phyloP scores from a whole-genome alignment of 257 asterid species.

The Verbena officinalis region DNA sequence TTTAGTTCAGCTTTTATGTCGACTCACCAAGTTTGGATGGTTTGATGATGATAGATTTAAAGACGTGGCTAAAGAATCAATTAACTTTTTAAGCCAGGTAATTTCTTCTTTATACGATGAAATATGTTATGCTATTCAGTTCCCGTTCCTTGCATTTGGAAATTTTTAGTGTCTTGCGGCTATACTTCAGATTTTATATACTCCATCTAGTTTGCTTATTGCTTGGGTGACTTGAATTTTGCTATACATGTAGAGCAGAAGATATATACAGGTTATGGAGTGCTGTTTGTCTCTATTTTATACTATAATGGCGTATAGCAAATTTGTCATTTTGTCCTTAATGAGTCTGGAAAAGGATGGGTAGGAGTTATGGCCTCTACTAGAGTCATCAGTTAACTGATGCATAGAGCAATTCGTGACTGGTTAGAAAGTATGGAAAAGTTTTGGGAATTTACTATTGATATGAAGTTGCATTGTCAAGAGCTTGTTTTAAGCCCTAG shows the following conservation, averaged over 20 bases:
- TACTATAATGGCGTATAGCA: not conserved
- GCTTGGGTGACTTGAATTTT: conserved; percentile 24
- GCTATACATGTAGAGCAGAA: not conserved
- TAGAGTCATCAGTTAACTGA: conserved; percentile 4
- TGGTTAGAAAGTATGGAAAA: not conserved
- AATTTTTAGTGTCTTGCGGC: conserved; percentile 13
- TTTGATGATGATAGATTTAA: conserved; percentile 91
- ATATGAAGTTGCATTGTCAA: not conserved
- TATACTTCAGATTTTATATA: conserved; percentile 8
- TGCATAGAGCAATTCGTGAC: conserved; percentile 1
- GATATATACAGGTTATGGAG: conserved; percentile 8
- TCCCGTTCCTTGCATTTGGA: conserved; percentile 20
- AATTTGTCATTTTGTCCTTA: not conserved
- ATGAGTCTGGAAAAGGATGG: not conserved
- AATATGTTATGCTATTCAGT: conserved; percentile 25
- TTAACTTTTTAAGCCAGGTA: conserved; percentile 92
- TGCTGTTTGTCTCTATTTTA: conserved; percentile 12
- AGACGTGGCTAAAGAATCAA: conserved; percentile 89
- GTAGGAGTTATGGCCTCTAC: conserved; percentile 2
- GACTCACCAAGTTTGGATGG: conserved; percentile 98
- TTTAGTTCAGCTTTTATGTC: conserved; percentile 83
- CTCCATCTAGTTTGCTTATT: conserved; percentile 12
- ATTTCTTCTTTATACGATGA: conserved; percentile 7
- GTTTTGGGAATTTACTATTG: not conserved
- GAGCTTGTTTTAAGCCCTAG: conserved; percentile 10